These are phyloP conservation scores for Macrolepiota dolichaula DNA, from an alignment of 768 basidiomycete species.

Conservation along the genomic window DNA sequence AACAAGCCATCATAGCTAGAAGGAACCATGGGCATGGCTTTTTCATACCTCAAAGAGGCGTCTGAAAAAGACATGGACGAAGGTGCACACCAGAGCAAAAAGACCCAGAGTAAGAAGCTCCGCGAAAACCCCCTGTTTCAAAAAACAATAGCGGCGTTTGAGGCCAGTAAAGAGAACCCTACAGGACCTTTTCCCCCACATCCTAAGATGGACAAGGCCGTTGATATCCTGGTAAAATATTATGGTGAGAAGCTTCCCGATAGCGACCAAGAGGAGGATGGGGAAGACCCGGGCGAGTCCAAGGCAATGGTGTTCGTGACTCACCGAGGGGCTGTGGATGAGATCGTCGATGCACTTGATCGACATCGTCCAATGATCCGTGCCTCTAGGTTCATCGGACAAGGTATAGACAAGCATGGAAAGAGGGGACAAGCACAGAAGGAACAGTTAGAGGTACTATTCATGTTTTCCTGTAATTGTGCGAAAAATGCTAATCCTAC, in stretches of 20 bases:
- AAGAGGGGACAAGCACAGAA: slow-evolving; percentile 88
- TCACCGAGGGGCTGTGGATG: slow-evolving; percentile 88
- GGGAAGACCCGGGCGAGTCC: slow-evolving; percentile 46
- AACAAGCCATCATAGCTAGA: slow-evolving; percentile 55
- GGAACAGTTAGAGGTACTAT: slow-evolving; percentile 82
- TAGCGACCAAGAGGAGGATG: slow-evolving; percentile 29
- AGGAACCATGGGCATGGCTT: slow-evolving; percentile 77
- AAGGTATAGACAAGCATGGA: slow-evolving; percentile 80
- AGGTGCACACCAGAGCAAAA: slow-evolving; percentile 27
- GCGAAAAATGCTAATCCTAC: slow-evolving; percentile 11
- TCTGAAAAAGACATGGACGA: slow-evolving; percentile 33
- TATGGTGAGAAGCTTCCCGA: slow-evolving; percentile 58
- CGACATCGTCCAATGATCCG: slow-evolving; percentile 74
- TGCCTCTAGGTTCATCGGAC: slow-evolving; percentile 87
- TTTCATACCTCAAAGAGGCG: slow-evolving; percentile 55
- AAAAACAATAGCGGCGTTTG: slow-evolving; percentile 64
- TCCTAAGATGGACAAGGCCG: slow-evolving; percentile 90
- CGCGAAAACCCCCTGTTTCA: slow-evolving; percentile 55
- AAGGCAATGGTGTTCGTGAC: slow-evolving; percentile 93
- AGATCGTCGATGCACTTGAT: slow-evolving; percentile 81
- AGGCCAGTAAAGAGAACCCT: slow-evolving; percentile 41
- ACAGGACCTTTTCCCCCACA: slow-evolving; percentile 42
- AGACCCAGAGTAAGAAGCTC: slow-evolving; percentile 44
- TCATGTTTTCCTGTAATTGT: not conserved
- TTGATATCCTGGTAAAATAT: slow-evolving; percentile 71